Evolutionary conservation across 2,329 filamentous ascomycete genomes (phyloP).

Genomic region (Nothopassalora personata): DNA sequence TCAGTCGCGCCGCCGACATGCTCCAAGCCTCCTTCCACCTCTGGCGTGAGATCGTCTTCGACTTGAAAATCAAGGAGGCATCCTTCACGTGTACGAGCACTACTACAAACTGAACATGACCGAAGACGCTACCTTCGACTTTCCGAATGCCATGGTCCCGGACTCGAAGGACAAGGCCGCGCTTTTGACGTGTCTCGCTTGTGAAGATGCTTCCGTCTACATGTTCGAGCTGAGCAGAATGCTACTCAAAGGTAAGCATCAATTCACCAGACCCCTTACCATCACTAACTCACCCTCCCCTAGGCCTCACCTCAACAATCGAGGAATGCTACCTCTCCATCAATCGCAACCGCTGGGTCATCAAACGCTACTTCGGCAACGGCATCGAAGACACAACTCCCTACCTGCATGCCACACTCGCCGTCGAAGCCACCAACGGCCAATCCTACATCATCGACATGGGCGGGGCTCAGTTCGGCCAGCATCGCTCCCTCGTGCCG

Average conservation of each 20-base stretch:
- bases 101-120: neutral
- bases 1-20: slow-evolving; percentile 15
- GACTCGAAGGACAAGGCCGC: slow-evolving; percentile 5
- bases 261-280: neutral
- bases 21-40: slow-evolving; percentile 12
- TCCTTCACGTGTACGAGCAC: neutral
- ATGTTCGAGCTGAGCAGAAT: slow-evolving; percentile 9
- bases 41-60: slow-evolving; percentile 9
- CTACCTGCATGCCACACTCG: neutral
- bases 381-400: neutral
- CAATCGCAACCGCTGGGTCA: neutral
- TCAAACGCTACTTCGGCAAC: neutral
- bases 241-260: slow-evolving; percentile 3
- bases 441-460: slow-evolving; percentile 3
- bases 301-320: neutral
- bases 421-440: slow-evolving; percentile 1
- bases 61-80: slow-evolving; percentile 2
- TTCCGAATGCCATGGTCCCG: neutral
- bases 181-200: slow-evolving; percentile 4
- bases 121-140: slow-evolving; percentile 3
- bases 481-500: neutral
- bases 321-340: slow-evolving; percentile 1
- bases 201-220: slow-evolving; percentile 5
- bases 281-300: neutral
- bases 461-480: neutral